Conservation (phyloP, 2,329 filamentous ascomycete species). For the Ophiocordyceps polyrhachis-furcata region DNA sequence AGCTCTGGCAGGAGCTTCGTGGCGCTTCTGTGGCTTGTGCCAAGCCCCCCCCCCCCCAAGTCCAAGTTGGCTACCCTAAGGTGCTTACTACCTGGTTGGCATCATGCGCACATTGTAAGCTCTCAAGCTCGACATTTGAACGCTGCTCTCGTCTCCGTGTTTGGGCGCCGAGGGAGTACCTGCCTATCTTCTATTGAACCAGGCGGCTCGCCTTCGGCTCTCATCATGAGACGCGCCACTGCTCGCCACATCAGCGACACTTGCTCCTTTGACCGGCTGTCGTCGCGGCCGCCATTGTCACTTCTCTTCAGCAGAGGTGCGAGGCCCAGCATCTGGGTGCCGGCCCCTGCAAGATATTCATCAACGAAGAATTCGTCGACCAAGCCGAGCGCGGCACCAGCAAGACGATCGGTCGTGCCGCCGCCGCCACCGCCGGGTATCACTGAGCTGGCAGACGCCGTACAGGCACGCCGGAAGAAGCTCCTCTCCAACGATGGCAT, state of each 20-base stretch:
- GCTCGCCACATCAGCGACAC: conserved; percentile 17
- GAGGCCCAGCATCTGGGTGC: conserved; percentile 2
- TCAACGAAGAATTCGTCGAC: conserved; percentile 5
- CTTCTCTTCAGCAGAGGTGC: conserved; percentile 5
- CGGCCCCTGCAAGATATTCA: conserved; percentile 9
- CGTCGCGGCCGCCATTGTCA: conserved; percentile 7
- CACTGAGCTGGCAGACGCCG: conserved; percentile 18
- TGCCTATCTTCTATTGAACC: neutral
- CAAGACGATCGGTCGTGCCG: conserved; percentile 5
- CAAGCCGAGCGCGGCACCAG: neutral
- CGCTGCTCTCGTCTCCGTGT: no score
- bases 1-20: neutral
- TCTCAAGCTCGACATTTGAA: neutral
- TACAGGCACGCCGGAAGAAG: conserved; percentile 22
- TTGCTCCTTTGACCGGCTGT: conserved; percentile 18
- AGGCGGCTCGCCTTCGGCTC: neutral
- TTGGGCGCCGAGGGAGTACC: no score
- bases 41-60: no score
- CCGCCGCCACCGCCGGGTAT: conserved; percentile 3
- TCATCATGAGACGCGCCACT: conserved; percentile 18
- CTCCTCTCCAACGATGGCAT: conserved; percentile 26
- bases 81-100: no score
- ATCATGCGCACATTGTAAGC: neutral
- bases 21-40: neutral
- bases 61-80: neutral